phyloP scores from a whole-genome alignment of 2,329 filamentous ascomycete genomes.

The Cucurbitaria berberidis region DNA sequence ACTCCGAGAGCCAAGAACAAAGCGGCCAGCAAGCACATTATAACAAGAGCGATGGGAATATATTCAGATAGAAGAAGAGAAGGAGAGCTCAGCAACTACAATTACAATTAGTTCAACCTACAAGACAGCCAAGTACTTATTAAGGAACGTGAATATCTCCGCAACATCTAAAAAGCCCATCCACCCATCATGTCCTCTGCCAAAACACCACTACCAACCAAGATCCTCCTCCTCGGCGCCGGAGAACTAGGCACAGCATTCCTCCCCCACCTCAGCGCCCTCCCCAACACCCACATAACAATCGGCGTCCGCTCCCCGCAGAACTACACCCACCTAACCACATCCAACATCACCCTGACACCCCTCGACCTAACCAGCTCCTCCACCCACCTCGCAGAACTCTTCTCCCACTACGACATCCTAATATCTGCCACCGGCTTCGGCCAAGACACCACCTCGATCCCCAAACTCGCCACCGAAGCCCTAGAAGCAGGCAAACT shows the following conservation, averaged over 20 bases:
- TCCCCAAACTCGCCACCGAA: conserved; percentile 64
- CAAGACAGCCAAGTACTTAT: too few species aligned
- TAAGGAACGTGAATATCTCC: too few species aligned
- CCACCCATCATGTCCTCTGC: not conserved
- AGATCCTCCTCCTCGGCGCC: conserved; percentile 68
- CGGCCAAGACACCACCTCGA: conserved; percentile 60
- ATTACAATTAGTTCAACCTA: too few species aligned
- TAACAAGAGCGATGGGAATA: too few species aligned
- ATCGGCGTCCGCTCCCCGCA: conserved; percentile 62
- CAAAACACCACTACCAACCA: conserved; percentile 6
- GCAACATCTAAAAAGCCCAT: not conserved
- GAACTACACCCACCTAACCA: conserved; percentile 42
- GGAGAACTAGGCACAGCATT: conserved; percentile 69
- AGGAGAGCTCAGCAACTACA: too few species aligned
- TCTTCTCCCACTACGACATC: conserved; percentile 55
- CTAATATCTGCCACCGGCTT: conserved; percentile 70
- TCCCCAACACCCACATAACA: conserved; percentile 56
- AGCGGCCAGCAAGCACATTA: too few species aligned
- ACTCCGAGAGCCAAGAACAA: too few species aligned
- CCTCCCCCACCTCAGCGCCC: conserved; percentile 57
- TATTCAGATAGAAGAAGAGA: too few species aligned
- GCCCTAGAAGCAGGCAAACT: conserved; percentile 58
- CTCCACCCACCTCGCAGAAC: conserved; percentile 34
- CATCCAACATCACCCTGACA: conserved; percentile 42
- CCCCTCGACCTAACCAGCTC: conserved; percentile 53